A percentile compares a stretch with the other conserved stretches of the same genome.
Evolutionary conservation across 108 stramenopile genomes (phyloP).

Genomic region (Skeletonema menzelii): DNA sequence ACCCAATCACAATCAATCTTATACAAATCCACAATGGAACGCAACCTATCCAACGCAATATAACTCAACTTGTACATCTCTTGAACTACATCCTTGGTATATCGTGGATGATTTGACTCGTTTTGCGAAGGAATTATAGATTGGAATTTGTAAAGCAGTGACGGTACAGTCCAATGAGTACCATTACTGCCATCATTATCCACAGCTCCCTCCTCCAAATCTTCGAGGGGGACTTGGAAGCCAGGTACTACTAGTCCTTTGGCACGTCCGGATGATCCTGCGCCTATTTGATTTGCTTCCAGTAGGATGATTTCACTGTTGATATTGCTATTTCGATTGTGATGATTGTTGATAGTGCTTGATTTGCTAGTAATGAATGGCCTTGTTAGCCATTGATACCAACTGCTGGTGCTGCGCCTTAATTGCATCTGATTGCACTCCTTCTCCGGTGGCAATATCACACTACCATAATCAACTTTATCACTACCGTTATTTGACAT

Average conservation of each 20-base stretch:
- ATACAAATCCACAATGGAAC: constrained; percentile 24
- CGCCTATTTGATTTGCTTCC: constrained; percentile 23
- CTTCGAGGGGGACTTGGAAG: constrained; percentile 38
- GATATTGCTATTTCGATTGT: neutral
- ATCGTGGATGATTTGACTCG: constrained; percentile 3
- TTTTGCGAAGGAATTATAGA: neutral
- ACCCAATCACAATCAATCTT: constrained; percentile 45
- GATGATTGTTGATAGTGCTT: neutral
- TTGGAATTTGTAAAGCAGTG: neutral
- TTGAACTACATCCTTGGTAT: constrained; percentile 6
- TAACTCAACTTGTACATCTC: constrained; percentile 25
- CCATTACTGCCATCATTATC: constrained; percentile 7
- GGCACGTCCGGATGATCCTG: constrained; percentile 35
- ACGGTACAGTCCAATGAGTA: neutral
- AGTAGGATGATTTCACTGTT: constrained; percentile 14
- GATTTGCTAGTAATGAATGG: neutral
- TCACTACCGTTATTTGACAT: neutral
- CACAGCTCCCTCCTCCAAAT: constrained; percentile 10
- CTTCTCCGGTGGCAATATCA: neutral
- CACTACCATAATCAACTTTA: neutral
- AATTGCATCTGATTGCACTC: neutral
- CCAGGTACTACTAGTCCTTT: constrained; percentile 33
- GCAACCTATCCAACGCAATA: constrained; percentile 26
- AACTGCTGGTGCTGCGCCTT: neutral
- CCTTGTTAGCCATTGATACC: neutral